phyloP scores from a whole-genome alignment of 345 rosid species.

The Hibiscus trionum region DNA sequence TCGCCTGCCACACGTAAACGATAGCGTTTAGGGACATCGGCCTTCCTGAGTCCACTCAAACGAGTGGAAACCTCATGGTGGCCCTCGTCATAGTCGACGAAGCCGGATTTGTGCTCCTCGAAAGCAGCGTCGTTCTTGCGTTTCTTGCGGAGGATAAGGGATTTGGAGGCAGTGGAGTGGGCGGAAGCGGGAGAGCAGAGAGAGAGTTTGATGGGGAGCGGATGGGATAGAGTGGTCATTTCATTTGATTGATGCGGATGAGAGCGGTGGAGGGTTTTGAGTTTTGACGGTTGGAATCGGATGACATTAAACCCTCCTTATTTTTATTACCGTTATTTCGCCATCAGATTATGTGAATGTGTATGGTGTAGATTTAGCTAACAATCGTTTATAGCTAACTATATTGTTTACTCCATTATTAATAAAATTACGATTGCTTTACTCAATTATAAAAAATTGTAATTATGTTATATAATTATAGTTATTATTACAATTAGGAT shows the following conservation, averaged over 20 bases:
- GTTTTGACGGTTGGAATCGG: neutral
- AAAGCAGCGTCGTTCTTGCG: conserved; percentile 31
- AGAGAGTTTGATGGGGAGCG: conserved; percentile 9
- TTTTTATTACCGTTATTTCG: neutral
- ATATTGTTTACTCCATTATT: too few relatives aligned
- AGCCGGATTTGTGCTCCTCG: conserved; percentile 41
- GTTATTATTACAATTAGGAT: too few relatives aligned
- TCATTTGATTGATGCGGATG: too few relatives aligned
- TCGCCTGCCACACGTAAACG: conserved; percentile 50
- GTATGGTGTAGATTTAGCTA: too few relatives aligned
- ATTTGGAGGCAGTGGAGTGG: conserved; percentile 5
- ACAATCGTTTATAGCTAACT: too few relatives aligned
- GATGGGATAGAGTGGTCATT: conserved; percentile 18
- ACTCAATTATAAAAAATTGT: too few relatives aligned
- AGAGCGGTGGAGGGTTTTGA: neutral
- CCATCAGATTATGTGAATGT: too few relatives aligned
- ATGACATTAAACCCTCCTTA: neutral
- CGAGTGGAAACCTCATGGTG: conserved; percentile 52
- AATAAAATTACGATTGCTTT: too few relatives aligned
- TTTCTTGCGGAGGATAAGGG: conserved; percentile 25
- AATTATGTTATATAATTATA: too few relatives aligned
- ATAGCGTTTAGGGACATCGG: conserved; percentile 53
- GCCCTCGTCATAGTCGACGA: conserved; percentile 78
- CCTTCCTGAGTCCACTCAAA: conserved; percentile 53
- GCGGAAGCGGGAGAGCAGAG: conserved; percentile 10